A percentile compares a stretch with the other conserved stretches of the same genome.
Evolutionary conservation across 331 rosid genomes (phyloP).

Genomic region (Cydonia oblonga): DNA sequence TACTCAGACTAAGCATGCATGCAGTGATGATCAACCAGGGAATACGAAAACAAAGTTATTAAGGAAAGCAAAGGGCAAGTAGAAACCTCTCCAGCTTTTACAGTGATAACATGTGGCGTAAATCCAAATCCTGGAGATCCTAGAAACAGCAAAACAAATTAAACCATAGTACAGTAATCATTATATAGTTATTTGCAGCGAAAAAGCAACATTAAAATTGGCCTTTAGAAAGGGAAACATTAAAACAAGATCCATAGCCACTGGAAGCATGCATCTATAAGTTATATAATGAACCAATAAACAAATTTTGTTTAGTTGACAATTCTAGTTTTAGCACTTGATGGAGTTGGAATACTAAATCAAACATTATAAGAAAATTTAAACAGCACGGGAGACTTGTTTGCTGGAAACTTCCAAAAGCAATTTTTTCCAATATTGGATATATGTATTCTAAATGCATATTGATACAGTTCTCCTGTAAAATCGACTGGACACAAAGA

Average conservation of each 20-base stretch:
- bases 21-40: background rate
- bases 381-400: background rate
- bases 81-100: constrained; percentile 63
- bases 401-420: background rate
- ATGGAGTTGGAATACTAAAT: background rate
- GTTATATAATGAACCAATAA: background rate
- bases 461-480: background rate
- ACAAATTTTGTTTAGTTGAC: background rate
- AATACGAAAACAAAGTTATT: background rate
- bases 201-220: background rate
- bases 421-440: background rate
- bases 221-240: background rate
- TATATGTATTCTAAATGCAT: background rate
- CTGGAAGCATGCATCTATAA: background rate
- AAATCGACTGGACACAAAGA: background rate
- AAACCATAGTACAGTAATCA: background rate
- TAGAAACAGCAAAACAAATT: constrained; percentile 14
- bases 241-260: background rate
- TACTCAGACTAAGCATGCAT: background rate
- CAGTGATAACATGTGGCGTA: constrained; percentile 56
- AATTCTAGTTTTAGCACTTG: background rate
- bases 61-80: background rate
- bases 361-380: background rate
- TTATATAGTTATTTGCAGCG: background rate
- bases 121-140: constrained; percentile 39